Base-by-base conservation (phyloP, 2,329 filamentous ascomycete species). In the Botrytis hyacinthi region DNA sequence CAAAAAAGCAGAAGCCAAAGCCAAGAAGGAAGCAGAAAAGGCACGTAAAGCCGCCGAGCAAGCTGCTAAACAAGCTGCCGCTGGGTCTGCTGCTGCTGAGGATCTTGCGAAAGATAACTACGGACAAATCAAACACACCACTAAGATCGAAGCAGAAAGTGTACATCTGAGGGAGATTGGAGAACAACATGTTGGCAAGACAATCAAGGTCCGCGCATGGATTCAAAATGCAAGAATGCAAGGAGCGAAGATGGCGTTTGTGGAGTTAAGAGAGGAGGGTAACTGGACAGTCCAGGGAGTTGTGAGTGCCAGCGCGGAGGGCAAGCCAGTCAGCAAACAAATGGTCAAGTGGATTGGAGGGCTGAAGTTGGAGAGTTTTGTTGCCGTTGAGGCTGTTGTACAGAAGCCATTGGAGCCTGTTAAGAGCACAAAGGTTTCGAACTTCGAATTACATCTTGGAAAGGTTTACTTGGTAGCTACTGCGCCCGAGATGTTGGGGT, bases 341-440 rank as follows among this genome's bases (percentile, higher is more conserved):
- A 98, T 98, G 95, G 93, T 98, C 81, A 98, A 98, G 85, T 98
- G 93, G 89, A 90, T 92, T 68, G 89, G 89, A 66, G 87, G 85
- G 61, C 84, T 97, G 77, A 92, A 89, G 80, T 87, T 91, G 63
- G 95, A 98, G 86, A 94, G 92, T 78, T 94, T 92, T 78, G 90
- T 98, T 40, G 85, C 91, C 59, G 90, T 98, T 74, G 93, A 97
- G 80, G 96, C 92, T 77, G 85, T 87, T 46, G 91, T 98, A 71
- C 89, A 94, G 86, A 92, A 92, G 84, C 93, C 95, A 0, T 87
- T 92, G 35, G 94, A 97, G 80, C 92, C 93, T 4, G 92, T 98
- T 82, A 96, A 97, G 84, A 96, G 93, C 80, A 93, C 93, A 74
- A 91, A 90, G 26, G 91, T 98, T 72, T 89, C 90, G 78, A 87